Conservation (phyloP, 305 asterid genomes). For the Fraxinus sp. region DNA sequence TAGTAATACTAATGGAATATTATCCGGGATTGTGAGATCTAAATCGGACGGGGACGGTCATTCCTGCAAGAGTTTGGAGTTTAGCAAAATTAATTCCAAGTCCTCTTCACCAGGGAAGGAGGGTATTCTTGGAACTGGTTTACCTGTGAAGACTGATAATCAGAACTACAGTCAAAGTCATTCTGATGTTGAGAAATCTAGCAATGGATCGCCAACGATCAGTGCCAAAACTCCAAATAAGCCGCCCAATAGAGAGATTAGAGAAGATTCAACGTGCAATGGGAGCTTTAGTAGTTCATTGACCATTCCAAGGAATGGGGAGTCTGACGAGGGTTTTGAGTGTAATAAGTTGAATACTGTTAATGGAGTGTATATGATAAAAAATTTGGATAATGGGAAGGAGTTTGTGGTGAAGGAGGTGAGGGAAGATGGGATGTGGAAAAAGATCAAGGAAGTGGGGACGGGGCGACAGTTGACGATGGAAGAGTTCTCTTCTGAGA, state of each 20-base stretch:
- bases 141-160: conserved; percentile 42
- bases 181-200: conserved; percentile 37
- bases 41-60: conserved; percentile 53
- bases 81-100: conserved; percentile 25
- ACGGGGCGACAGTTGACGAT: conserved; percentile 96
- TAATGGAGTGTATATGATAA: conserved; percentile 62
- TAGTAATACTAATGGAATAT: neutral
- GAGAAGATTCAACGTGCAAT: conserved; percentile 32
- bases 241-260: conserved; percentile 65
- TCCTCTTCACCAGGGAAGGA: neutral
- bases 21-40: conserved; percentile 51
- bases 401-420: conserved; percentile 94
- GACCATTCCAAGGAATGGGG: conserved; percentile 31
- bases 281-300: conserved; percentile 35
- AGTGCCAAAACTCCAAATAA: conserved; percentile 46
- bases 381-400: conserved; percentile 92
- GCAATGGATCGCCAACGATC: conserved; percentile 41
- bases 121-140: conserved; percentile 24
- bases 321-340: conserved; percentile 38
- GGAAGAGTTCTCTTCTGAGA: conserved; percentile 93
- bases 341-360: conserved; percentile 32
- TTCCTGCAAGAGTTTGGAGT: conserved; percentile 25
- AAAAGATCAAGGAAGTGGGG: conserved; percentile 82
- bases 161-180: conserved; percentile 23
- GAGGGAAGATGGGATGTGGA: conserved; percentile 92